phyloP scores from a whole-genome alignment of 805 yeast species.

The Metschnikowia corniflorae region DNA sequence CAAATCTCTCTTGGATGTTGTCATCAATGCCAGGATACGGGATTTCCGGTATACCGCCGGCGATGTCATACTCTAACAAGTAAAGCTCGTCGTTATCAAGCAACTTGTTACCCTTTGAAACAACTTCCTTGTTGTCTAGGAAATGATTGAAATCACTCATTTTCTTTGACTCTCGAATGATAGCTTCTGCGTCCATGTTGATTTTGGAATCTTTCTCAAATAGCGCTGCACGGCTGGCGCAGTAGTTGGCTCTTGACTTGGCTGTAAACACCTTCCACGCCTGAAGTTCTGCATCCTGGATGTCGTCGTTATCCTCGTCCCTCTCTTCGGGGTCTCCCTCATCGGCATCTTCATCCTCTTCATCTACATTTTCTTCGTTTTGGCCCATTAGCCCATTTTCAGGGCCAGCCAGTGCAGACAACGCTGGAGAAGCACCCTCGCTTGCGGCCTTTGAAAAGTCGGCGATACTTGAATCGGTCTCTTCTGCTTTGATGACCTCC shows the following conservation, averaged over 20 bases:
- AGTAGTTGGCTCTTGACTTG: conserved; percentile 70
- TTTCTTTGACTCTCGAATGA: conserved; percentile 58
- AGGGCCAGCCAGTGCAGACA: background rate
- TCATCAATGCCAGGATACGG: conserved; percentile 49
- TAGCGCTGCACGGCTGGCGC: conserved; percentile 61
- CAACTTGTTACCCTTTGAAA: conserved; percentile 41
- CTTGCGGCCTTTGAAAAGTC: conserved; percentile 15
- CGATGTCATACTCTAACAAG: conserved; percentile 77
- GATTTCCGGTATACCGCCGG: conserved; percentile 74
- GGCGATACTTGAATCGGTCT: conserved; percentile 2
- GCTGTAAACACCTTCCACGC: conserved; percentile 86
- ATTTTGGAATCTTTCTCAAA: conserved; percentile 56
- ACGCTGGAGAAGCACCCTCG: conserved; percentile 7
- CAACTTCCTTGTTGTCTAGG: conserved; percentile 35
- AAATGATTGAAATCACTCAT: conserved; percentile 62
- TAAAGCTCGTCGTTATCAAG: conserved; percentile 60
- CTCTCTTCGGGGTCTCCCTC: conserved; percentile 29
- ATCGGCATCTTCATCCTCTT: conserved; percentile 43
- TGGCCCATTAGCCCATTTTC: conserved; percentile 9
- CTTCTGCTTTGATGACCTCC: conserved; percentile 32
- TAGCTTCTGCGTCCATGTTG: conserved; percentile 66
- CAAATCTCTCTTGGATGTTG: conserved; percentile 37
- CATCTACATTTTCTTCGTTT: conserved; percentile 34
- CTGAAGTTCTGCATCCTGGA: conserved; percentile 70
- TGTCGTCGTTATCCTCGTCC: conserved; percentile 50